Conservation (phyloP, 148 eudicot species). For the Cornus suecica region DNA sequence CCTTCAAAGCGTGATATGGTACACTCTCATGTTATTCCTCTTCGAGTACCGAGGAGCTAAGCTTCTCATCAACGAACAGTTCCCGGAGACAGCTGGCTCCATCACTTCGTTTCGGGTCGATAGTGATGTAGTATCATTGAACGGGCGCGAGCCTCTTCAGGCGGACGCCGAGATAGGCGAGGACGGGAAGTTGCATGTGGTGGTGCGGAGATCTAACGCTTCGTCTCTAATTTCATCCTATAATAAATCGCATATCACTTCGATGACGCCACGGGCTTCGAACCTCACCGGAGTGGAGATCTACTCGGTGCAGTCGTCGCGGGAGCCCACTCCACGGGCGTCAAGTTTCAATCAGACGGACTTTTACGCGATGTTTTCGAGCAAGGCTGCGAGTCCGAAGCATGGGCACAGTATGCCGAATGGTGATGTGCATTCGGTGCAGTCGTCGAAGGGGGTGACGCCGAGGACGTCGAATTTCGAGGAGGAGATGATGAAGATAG, state of each 20-base stretch:
- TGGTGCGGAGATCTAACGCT: conserved; percentile 62
- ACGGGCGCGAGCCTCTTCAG: conserved; percentile 78
- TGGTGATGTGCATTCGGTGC: conserved; percentile 81
- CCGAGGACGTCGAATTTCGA: conserved; percentile 91
- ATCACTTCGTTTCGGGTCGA: conserved; percentile 86
- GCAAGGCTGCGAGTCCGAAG: conserved; percentile 73
- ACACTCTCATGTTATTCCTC: conserved; percentile 82
- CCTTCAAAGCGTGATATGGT: conserved; percentile 85
- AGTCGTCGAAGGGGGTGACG: conserved; percentile 84
- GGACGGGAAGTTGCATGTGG: conserved; percentile 87
- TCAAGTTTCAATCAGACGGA: conserved; percentile 91
- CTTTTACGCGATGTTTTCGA: conserved; percentile 86
- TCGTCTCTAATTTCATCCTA: conserved; percentile 66
- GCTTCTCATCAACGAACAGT: conserved; percentile 77
- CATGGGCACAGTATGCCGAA: conserved; percentile 47
- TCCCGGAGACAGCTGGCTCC: conserved; percentile 79
- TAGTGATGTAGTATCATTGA: conserved; percentile 84
- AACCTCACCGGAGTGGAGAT: conserved; percentile 92
- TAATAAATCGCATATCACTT: conserved; percentile 49
- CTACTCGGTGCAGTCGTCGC: conserved; percentile 82
- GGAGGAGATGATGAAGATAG: conserved; percentile 65
- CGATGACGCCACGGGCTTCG: conserved; percentile 81
- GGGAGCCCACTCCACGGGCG: conserved; percentile 88
- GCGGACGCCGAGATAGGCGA: conserved; percentile 92
- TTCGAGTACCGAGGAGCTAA: conserved; percentile 90